Conservation (phyloP, 2,329 filamentous ascomycete genomes). For the Pyricularia pennisetigena region DNA sequence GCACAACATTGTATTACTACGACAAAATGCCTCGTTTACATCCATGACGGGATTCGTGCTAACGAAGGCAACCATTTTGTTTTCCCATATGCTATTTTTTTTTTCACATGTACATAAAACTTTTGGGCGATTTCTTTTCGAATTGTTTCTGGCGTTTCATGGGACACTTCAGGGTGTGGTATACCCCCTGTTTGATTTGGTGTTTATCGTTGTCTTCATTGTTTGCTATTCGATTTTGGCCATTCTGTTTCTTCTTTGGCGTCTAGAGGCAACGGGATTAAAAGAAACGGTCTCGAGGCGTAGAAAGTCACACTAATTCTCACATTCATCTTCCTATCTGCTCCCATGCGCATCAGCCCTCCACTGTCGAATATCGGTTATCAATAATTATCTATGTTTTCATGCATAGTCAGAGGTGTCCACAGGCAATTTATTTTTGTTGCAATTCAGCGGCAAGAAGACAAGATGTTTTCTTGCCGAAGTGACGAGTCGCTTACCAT, state of each 20-base stretch:
- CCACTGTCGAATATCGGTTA: no score
- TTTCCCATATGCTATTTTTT: background rate
- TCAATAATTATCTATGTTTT: no score
- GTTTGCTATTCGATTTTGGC: background rate
- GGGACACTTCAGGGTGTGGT: background rate
- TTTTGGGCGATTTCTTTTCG: background rate
- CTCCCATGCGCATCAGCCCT: background rate
- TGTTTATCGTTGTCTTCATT: background rate
- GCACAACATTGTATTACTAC: background rate
- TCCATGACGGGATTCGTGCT: background rate
- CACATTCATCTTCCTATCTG: background rate
- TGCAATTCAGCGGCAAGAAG: background rate
- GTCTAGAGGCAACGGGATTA: background rate
- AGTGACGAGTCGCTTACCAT: background rate
- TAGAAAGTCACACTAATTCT: background rate
- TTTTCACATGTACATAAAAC: background rate
- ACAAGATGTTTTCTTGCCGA: background rate
- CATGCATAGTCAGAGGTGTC: background rate
- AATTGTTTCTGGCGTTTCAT: background rate
- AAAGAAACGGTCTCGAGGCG: background rate
- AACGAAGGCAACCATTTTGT: background rate
- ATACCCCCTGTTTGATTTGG: background rate
- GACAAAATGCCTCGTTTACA: background rate
- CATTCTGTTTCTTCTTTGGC: background rate
- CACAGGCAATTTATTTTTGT: background rate